phyloP scores from a whole-genome alignment of 768 basidiomycete species.

The Daedaleopsis sinensis region DNA sequence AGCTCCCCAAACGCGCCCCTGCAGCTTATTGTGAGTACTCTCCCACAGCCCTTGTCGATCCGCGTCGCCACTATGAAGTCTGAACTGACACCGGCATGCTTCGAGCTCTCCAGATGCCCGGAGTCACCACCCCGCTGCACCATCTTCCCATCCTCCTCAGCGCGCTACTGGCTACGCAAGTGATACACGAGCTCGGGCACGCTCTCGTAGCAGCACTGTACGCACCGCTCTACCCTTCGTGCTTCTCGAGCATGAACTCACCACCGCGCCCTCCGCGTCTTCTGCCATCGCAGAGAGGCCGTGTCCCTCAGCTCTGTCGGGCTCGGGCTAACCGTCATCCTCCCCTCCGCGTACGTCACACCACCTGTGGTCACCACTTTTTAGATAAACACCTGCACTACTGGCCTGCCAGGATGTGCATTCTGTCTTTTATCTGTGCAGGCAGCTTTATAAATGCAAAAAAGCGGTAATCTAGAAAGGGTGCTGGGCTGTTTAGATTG shows the following conservation, averaged over 20 bases:
- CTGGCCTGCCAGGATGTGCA: no score
- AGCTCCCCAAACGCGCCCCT: slow-evolving; percentile 4
- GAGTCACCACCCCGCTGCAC: slow-evolving; percentile 74
- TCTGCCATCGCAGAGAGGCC: slow-evolving; percentile 51
- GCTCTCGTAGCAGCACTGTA: slow-evolving; percentile 76
- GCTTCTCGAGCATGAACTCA: not conserved
- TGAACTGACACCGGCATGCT: not conserved
- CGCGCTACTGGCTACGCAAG: slow-evolving; percentile 63
- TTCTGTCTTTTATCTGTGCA: no score
- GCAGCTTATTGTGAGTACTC: slow-evolving; percentile 36
- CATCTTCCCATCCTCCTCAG: slow-evolving; percentile 69
- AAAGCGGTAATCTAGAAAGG: no score
- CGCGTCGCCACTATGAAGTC: no score
- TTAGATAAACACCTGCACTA: no score
- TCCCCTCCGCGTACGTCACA: slow-evolving; percentile 78
- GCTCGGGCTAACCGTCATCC: slow-evolving; percentile 57
- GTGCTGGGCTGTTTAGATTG: no score
- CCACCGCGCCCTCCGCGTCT: not conserved
- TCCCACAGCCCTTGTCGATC: no score
- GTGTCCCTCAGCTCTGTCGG: slow-evolving; percentile 66
- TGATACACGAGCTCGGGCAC: slow-evolving; percentile 84
- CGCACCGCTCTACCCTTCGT: slow-evolving; percentile 31
- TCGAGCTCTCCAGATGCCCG: slow-evolving; percentile 63
- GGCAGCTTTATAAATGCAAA: no score
- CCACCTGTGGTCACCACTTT: no score